Evolutionary conservation across 2,329 filamentous ascomycete genomes (phyloP).

Genomic region (Fusarium subglutinans): DNA sequence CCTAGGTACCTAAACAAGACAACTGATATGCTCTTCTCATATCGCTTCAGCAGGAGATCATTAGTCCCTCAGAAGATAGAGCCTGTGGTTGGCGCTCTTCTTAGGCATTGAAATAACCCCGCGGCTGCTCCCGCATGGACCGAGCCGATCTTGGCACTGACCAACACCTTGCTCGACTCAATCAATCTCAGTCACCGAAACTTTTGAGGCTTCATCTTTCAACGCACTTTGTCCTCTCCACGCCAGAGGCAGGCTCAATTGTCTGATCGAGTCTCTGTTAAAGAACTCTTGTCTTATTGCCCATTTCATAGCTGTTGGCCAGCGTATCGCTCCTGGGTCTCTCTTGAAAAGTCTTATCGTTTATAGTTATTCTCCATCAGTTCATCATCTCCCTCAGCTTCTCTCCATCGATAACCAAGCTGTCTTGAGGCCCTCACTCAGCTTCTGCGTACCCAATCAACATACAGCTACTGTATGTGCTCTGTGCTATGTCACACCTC

Average conservation of each 20-base stretch:
- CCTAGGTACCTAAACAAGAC: background rate
- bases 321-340: background rate
- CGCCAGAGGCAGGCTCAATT: background rate
- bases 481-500: conserved; percentile 20
- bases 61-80: background rate
- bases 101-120: conserved; percentile 6
- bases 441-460: background rate
- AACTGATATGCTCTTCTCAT: background rate
- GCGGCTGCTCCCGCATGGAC: conserved; percentile 36
- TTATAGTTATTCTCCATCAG: conserved; percentile 2
- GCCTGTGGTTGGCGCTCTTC: background rate
- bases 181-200: conserved; percentile 21
- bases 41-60: background rate
- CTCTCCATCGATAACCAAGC: conserved; percentile 1
- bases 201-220: conserved; percentile 18
- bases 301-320: background rate
- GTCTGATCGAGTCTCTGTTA: background rate
- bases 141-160: conserved; percentile 29
- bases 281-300: background rate
- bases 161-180: background rate
- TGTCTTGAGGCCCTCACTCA: conserved; percentile 5
- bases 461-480: conserved; percentile 11
- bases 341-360: background rate
- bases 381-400: background rate
- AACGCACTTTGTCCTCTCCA: background rate